Base-by-base conservation (phyloP, 495 filamentous ascomycete species). In the Friedmanniomyces endolithicus region DNA sequence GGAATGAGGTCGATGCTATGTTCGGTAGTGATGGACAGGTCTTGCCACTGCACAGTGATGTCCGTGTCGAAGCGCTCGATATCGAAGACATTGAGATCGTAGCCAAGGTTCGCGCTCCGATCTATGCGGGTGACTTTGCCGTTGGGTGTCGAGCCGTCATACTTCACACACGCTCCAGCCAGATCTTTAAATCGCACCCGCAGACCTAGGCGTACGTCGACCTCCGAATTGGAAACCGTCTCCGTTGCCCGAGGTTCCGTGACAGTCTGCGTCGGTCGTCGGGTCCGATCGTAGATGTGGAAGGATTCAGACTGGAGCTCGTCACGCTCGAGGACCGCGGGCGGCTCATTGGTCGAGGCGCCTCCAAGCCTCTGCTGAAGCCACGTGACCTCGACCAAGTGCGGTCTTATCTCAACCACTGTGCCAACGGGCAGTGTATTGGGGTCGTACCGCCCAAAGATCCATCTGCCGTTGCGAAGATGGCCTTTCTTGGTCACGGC, bases 1-100 rank as follows among this genome's bases (percentile, higher is more conserved):
- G 70, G 72, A 23, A 74, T 64, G 0, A 84, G 54, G 24, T 64
- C 57, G 14, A 60, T 69, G 16, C 71, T 64, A 24, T 56, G 49
- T 40, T 80, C 69, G 22, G 68, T 64, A 0, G 75, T 75, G 25
- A 74, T 70, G 23, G 68, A 74, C 22, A 72, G 65, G 58, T 84
- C 78, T 55, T 84, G 81, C 81, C 81, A 84, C 40, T 71, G 70
- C 16, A 84, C 74, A 12, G 66, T 72, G 9, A 78, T 73, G 11
- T 63, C 63, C 16, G 76, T 75, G 17, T 67, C 67, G 3, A 73
- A 73, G 27, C 65, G 64, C 34, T 70, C 65, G 22, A 83, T 66
- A 16, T 68, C 65, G 51, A 75, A 78, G 1, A 76, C 69, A 55
- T 83, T 83, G 52, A 82, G 55, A 55, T 84, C 80, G 63, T 75